These are phyloP conservation scores for Medicago lupulina DNA, from an alignment of 306 rosid genomes.

Conservation along the genomic window DNA sequence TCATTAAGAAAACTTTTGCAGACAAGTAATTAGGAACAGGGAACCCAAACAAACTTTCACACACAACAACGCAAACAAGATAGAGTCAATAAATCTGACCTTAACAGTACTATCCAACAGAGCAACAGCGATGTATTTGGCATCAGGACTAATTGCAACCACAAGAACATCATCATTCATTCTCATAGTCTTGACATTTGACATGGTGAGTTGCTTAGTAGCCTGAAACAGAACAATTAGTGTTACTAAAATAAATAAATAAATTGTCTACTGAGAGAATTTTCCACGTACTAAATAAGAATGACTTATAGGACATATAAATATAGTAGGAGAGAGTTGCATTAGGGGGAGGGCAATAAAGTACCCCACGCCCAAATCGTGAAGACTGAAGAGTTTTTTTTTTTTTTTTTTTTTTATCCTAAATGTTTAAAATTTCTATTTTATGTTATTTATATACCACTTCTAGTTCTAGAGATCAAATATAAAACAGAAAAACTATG, in stretches of 20 bases:
- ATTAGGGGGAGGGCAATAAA: background rate
- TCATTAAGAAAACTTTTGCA: background rate
- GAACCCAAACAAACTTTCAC: constrained; percentile 7
- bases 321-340: background rate
- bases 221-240: constrained; percentile 55
- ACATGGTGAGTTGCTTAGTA: constrained; percentile 62
- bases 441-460: background rate
- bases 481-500: constrained; percentile 1
- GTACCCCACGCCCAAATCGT: background rate
- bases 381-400: background rate
- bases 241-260: constrained; percentile 31
- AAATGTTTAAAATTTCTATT: background rate
- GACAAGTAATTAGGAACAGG: background rate
- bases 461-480: constrained; percentile 24
- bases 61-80: constrained; percentile 6
- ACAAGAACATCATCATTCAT: constrained; percentile 89
- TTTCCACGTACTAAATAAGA: constrained; percentile 16
- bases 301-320: constrained; percentile 1
- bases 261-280: constrained; percentile 10
- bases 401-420: background rate
- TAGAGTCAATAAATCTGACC: constrained; percentile 56
- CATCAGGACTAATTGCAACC: constrained; percentile 88
- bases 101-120: constrained; percentile 84
- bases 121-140: constrained; percentile 85
- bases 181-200: constrained; percentile 78